These are phyloP conservation scores for Silene noctiflora DNA, from an alignment of 179 eudicot genomes.

Conservation along the genomic window DNA sequence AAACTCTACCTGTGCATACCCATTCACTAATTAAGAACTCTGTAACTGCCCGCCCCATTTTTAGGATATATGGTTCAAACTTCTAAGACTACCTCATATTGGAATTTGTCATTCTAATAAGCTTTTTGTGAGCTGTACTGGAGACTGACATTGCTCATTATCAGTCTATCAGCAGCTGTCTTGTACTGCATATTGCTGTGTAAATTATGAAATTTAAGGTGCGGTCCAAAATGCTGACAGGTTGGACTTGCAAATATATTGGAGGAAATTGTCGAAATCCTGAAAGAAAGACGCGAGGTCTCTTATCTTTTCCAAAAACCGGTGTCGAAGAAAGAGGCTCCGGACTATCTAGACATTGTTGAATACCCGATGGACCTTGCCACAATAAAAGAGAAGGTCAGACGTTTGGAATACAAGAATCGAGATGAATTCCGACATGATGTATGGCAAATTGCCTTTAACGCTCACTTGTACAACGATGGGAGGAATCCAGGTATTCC, in stretches of 20 bases:
- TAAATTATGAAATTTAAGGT: not conserved
- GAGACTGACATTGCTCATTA: not conserved
- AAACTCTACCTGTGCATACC: no score
- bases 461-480: slow-evolving; percentile 79
- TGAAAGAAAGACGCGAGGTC: slow-evolving; percentile 47
- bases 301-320: slow-evolving; percentile 85
- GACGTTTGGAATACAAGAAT: slow-evolving; percentile 67
- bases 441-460: slow-evolving; percentile 73
- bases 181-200: not conserved
- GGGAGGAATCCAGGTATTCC: slow-evolving; percentile 88
- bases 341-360: slow-evolving; percentile 62
- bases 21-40: no score
- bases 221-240: slow-evolving; percentile 32
- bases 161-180: not conserved
- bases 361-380: slow-evolving; percentile 85
- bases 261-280: slow-evolving; percentile 69
- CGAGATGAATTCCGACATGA: slow-evolving; percentile 80
- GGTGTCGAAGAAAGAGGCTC: slow-evolving; percentile 87
- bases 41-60: no score
- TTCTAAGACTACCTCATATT: no score
- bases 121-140: not conserved
- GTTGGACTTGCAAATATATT: slow-evolving; percentile 83
- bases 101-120: no score
- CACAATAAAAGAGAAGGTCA: slow-evolving; percentile 70
- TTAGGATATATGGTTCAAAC: no score